phyloP scores from a whole-genome alignment of 2,329 filamentous ascomycete species.

The Alternaria angustiovoidea region DNA sequence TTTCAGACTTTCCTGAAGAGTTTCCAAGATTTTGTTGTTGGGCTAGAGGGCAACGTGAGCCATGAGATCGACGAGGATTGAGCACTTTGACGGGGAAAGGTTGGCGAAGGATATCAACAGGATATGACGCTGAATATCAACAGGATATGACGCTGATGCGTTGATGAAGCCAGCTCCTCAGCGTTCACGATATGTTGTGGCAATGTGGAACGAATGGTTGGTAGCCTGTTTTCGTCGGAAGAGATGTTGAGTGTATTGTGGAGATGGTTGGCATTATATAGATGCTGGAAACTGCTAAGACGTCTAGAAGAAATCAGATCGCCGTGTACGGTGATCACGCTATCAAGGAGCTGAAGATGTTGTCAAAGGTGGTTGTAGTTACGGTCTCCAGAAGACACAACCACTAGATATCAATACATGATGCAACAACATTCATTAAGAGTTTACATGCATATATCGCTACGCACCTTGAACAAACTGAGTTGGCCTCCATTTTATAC shows the following conservation, averaged over 20 bases:
- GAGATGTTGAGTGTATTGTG: not conserved
- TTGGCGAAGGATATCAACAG: not conserved
- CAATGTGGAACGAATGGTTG: not conserved
- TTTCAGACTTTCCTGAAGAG: not conserved
- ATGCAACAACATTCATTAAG: not conserved
- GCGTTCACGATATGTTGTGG: not conserved
- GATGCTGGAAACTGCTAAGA: not conserved
- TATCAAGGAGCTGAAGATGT: too few relatives aligned
- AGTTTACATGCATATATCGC: constrained; percentile 2
- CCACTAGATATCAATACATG: not conserved
- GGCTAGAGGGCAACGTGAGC: not conserved
- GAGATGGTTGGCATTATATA: not conserved
- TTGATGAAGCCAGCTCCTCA: fast-evolving
- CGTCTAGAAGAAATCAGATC: not conserved
- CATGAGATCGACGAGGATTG: not conserved
- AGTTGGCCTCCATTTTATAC: not conserved
- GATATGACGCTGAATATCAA: not conserved
- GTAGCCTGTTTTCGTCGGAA: not conserved
- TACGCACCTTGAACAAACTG: not conserved
- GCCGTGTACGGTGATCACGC: not conserved
- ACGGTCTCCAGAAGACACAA: not conserved
- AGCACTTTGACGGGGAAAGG: not conserved
- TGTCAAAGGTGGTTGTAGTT: not conserved
- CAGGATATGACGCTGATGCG: not conserved
- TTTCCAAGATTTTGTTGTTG: not conserved